phyloP scores from a whole-genome alignment of 2,329 filamentous ascomycete species.

The Sporothrix humicola region DNA sequence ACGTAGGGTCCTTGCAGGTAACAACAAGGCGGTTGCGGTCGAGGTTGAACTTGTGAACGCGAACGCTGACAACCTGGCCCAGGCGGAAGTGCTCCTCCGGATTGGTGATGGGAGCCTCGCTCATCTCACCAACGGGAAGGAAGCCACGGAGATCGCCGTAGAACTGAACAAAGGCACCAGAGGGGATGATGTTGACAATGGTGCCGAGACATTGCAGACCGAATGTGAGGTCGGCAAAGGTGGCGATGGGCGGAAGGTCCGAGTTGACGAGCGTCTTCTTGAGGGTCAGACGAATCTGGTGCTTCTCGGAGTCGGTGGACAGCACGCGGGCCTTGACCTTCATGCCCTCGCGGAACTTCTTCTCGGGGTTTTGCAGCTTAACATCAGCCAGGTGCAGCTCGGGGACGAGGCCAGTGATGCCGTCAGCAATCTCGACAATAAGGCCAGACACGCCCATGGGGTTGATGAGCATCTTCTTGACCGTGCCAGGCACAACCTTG shows the following conservation, averaged over 20 bases:
- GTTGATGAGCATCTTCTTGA: slow-evolving; percentile 83
- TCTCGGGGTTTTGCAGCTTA: slow-evolving; percentile 87
- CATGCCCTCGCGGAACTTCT: slow-evolving; percentile 89
- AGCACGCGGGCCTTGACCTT: slow-evolving; percentile 85
- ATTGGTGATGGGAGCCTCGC: slow-evolving; percentile 91
- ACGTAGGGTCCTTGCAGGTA: slow-evolving; percentile 88
- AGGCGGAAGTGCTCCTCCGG: slow-evolving; percentile 86
- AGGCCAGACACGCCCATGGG: slow-evolving; percentile 79
- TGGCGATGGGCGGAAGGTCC: slow-evolving; percentile 77
- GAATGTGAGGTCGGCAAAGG: slow-evolving; percentile 73
- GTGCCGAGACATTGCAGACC: slow-evolving; percentile 85
- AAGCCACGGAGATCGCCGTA: slow-evolving; percentile 85
- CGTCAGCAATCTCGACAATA: slow-evolving; percentile 82
- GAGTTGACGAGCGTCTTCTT: slow-evolving; percentile 96
- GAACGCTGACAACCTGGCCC: slow-evolving; percentile 90
- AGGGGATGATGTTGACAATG: slow-evolving; percentile 77
- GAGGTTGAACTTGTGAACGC: slow-evolving; percentile 79
- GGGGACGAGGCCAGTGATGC: slow-evolving; percentile 85
- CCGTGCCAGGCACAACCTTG: slow-evolving; percentile 76
- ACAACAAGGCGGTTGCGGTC: slow-evolving; percentile 76
- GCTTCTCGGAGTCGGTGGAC: slow-evolving; percentile 75
- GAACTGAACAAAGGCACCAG: slow-evolving; percentile 90
- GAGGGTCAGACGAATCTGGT: slow-evolving; percentile 82
- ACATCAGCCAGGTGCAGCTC: slow-evolving; percentile 89
- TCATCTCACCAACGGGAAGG: slow-evolving; percentile 95